Conservation (phyloP, 2,329 filamentous ascomycete genomes). For the Chaetomium strumarium region DNA sequence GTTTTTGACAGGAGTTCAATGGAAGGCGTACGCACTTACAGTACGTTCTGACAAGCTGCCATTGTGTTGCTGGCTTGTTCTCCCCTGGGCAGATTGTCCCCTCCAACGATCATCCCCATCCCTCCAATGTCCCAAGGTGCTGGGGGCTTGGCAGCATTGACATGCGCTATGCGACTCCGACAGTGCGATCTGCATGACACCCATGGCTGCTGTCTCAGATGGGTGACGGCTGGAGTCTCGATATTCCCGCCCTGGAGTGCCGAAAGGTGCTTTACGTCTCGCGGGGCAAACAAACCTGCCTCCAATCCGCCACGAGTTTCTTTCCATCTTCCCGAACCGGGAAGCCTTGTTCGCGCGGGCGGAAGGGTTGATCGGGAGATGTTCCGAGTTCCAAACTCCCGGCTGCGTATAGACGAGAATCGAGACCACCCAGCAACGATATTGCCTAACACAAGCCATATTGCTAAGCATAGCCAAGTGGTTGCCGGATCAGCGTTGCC, state of each 20-base stretch:
- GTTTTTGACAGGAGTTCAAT: neutral
- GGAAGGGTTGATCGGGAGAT: conserved; percentile 10
- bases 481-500: conserved; percentile 9
- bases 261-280: neutral
- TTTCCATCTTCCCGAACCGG: conserved; percentile 6
- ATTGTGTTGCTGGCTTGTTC: neutral
- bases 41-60: neutral
- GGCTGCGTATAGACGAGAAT: conserved; percentile 15
- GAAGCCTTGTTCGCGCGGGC: neutral
- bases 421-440: conserved; percentile 18
- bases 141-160: neutral
- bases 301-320: neutral
- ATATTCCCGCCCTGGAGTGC: neutral
- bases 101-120: neutral
- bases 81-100: neutral
- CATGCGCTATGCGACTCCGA: neutral
- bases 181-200: neutral
- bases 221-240: neutral
- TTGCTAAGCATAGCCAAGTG: conserved; percentile 20
- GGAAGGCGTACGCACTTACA: neutral
- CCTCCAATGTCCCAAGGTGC: neutral
- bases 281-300: neutral
- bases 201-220: neutral
- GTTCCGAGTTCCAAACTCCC: conserved; percentile 8
- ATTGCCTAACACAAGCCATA: conserved; percentile 13